Percentiles rank a stretch among this genome's conserved stretches.
Conservation (phyloP, 805 yeast genomes). For the Yarrowia sp. region DNA sequence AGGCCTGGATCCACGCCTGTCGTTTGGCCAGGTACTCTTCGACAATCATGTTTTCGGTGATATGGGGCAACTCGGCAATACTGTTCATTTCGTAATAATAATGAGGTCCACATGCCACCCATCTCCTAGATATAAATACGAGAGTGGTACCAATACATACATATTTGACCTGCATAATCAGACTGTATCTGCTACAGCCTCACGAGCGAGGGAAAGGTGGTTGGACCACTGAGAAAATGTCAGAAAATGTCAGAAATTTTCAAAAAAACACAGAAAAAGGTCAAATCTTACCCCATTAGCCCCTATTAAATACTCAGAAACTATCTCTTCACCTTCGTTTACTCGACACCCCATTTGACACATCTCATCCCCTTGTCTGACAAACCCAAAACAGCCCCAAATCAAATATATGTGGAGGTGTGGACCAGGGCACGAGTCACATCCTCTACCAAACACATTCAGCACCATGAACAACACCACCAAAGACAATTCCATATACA, state of each 20-base stretch:
- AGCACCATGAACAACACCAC: background rate
- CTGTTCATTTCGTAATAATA: background rate
- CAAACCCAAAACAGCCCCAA: slow-evolving; percentile 1
- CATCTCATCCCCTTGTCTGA: background rate
- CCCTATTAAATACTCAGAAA: no score
- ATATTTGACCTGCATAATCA: background rate
- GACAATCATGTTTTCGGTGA: background rate
- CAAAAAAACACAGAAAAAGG: no score
- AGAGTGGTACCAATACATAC: background rate
- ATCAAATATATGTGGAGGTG: background rate
- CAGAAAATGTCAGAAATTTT: no score
- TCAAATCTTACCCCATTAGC: no score
- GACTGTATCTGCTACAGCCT: background rate
- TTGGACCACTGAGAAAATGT: no score
- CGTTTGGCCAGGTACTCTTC: background rate
- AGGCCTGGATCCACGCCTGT: slow-evolving; percentile 6
- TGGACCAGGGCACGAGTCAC: background rate
- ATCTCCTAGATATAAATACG: background rate
- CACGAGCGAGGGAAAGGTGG: background rate
- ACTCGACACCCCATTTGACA: no score
- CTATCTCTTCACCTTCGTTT: no score
- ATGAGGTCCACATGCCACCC: background rate
- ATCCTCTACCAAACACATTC: no score
- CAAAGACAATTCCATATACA: background rate
- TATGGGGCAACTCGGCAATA: background rate